A percentile compares a stretch with the other conserved stretches of the same genome.
Conservation (phyloP, 805 yeast genomes). For the Candida koratica region DNA sequence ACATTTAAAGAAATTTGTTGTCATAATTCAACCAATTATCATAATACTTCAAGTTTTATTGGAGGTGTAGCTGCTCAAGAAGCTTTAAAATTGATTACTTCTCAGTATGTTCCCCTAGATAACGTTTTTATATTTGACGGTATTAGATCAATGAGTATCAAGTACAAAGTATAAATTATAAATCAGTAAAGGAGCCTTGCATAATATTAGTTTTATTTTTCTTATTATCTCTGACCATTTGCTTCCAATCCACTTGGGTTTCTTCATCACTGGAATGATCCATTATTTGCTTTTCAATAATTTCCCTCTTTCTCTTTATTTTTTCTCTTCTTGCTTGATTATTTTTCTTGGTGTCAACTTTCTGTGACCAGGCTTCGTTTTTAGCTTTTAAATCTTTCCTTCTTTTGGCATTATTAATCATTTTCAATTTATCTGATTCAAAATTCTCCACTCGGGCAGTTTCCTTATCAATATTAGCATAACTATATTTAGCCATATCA, state of each 20-base stretch:
- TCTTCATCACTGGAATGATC: conserved; percentile 46
- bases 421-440: conserved; percentile 40
- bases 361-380: conserved; percentile 80
- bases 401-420: conserved; percentile 36
- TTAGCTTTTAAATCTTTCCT: conserved; percentile 45
- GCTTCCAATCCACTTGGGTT: conserved; percentile 81
- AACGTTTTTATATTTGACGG: conserved; percentile 76
- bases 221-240: conserved; percentile 62
- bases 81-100: conserved; percentile 66
- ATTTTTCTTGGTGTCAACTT: conserved; percentile 56
- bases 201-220: conserved; percentile 45
- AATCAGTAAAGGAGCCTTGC: conserved; percentile 59
- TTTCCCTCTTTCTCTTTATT: conserved; percentile 61
- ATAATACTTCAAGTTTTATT: conserved; percentile 60
- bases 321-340: conserved; percentile 64
- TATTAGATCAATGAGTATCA: conserved; percentile 46
- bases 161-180: conserved; percentile 31
- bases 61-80: conserved; percentile 92
- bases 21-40: conserved; percentile 43
- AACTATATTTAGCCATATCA: conserved; percentile 65
- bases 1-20: conserved; percentile 32
- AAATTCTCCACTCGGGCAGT: conserved; percentile 54
- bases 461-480: conserved; percentile 64
- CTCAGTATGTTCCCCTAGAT: conserved; percentile 76
- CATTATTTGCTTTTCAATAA: conserved; percentile 52